phyloP scores from a whole-genome alignment of 2,329 filamentous ascomycete genomes.

The Aphanocladium album region DNA sequence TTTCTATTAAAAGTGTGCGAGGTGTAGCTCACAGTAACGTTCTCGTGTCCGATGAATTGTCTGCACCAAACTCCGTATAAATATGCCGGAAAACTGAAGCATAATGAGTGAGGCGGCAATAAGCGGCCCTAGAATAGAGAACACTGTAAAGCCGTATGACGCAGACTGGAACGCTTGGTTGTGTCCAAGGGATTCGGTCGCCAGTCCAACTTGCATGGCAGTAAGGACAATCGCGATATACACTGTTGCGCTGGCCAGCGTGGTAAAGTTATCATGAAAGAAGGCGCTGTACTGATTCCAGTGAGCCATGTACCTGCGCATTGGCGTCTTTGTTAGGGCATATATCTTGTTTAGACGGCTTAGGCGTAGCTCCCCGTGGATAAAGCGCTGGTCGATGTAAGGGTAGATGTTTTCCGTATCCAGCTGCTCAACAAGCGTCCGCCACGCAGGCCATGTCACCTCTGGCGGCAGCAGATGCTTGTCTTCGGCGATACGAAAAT shows the following conservation, averaged over 20 bases:
- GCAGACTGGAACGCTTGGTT: no score
- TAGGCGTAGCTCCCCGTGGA: constrained; percentile 16
- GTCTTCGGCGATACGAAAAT: constrained; percentile 28
- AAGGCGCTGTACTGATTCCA: constrained; percentile 34
- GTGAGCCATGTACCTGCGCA: constrained; percentile 20
- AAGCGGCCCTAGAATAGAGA: no score
- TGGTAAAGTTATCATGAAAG: constrained; percentile 37
- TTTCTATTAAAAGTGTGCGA: no score
- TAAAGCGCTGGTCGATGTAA: constrained; percentile 10
- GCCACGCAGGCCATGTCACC: background rate
- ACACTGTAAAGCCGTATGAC: no score
- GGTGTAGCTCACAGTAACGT: no score
- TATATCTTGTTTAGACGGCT: constrained; percentile 19
- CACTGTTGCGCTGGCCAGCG: constrained; percentile 23
- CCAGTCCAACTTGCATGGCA: no score
- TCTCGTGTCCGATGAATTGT: no score
- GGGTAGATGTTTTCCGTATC: constrained; percentile 8
- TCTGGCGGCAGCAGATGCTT: background rate
- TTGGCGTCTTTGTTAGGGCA: constrained; percentile 23
- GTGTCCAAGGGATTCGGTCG: no score
- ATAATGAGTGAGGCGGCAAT: no score
- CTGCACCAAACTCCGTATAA: no score
- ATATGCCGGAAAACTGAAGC: no score
- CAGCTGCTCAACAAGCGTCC: background rate
- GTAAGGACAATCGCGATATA: background rate